A percentile compares a stretch with the other conserved stretches of the same genome.
Conservation (phyloP, 23 red algal species). For the Agarophyton chilense region DNA sequence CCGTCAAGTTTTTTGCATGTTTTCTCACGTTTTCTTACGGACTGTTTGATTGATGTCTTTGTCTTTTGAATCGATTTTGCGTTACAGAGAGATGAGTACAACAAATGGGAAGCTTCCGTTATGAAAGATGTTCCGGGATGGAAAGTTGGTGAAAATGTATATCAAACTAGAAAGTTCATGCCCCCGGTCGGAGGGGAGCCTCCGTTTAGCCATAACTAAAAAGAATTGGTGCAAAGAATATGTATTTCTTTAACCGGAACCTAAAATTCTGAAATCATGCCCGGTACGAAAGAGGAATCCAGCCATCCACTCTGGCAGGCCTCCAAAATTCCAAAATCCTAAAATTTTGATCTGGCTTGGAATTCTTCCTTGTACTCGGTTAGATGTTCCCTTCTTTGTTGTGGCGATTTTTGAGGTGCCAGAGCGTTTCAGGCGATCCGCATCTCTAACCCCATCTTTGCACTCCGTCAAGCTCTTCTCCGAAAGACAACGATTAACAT, state of each 20-base stretch:
- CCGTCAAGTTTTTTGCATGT: neutral
- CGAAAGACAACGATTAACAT: too few species aligned
- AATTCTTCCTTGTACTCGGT: too few species aligned
- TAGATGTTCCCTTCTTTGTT: too few species aligned
- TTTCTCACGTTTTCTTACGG: neutral
- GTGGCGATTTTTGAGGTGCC: too few species aligned
- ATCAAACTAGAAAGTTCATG: conserved; percentile 86
- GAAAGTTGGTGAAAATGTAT: conserved; percentile 82
- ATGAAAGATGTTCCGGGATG: conserved; percentile 94
- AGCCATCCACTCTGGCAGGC: too few species aligned
- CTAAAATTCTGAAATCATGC: too few species aligned
- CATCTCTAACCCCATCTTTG: too few species aligned
- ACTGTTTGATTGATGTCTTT: neutral
- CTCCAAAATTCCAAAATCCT: neutral
- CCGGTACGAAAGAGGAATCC: too few species aligned
- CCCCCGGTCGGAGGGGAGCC: conserved; percentile 35
- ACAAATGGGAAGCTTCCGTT: conserved; percentile 80
- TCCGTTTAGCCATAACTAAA: conserved; percentile 48
- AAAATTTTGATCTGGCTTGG: neutral
- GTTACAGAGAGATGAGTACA: conserved; percentile 32
- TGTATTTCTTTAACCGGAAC: too few species aligned
- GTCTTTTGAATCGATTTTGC: neutral
- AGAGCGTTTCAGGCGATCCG: too few species aligned
- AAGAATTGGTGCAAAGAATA: too few species aligned
- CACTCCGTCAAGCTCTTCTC: too few species aligned